Evolutionary conservation across 2,329 filamentous ascomycete species (phyloP), one percentile per base, ranked within the genome.

Genomic region (Lachnellula willkommii): DNA sequence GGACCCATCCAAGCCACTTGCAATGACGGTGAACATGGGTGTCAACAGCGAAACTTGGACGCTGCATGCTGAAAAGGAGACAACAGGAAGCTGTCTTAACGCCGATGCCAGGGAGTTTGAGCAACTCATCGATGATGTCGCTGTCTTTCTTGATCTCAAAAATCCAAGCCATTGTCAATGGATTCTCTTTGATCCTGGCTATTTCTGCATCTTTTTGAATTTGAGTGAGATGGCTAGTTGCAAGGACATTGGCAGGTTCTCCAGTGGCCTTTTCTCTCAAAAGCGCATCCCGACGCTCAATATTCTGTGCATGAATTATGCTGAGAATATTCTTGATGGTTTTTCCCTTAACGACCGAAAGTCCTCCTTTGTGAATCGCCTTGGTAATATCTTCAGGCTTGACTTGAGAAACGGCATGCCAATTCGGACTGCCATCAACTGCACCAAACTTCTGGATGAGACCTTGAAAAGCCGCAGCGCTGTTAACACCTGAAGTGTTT

Each of bases 251-350:
- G 0, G 74, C 74, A 2, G 75, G 71, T 3, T 73, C 67, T 2
- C 69, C 68, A 14, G 73, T 73, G 20, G 71, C 56, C 47, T 74
- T 73, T 40, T 76, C 76, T 35, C 71, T 67, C 1, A 74, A 48
- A 22, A 84, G 74, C 0, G 76, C 77, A 20, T 79, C 71, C 20
- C 75, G 77, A 11, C 82, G 78, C n/a, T 73, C 71, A 62, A 48
- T 24, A n/a, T 89, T 90, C 62, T 90, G 84, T 46, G 83, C 74
- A 65, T 87, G 83, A 0, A 91, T 86, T 70, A 84, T 82, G 51
- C 90, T 81, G 8, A 95, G 75, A 37, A 90, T 90, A 15, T 73
- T 72, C 68, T 92, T 90, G 66, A 95, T 89, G 61, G 85, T 77
- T 52, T 79, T 84, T 57, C 83, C 85, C 71, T 92, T 94, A 15